Conservation (phyloP, 73 alveolate species). For the Symbiodinium pilosum region DNA sequence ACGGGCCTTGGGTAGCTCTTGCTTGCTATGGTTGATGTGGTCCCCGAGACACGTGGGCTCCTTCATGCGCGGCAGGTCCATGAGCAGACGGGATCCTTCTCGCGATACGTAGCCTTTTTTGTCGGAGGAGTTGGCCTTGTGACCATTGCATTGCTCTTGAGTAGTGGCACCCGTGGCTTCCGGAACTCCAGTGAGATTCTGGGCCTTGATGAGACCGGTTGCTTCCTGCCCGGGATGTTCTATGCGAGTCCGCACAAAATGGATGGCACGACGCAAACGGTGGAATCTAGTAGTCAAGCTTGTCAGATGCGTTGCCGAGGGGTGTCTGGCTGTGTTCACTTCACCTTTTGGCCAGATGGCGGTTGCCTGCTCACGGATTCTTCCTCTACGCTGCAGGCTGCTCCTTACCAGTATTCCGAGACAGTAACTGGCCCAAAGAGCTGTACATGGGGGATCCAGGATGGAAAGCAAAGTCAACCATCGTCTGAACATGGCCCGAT, state of each 20-base stretch:
- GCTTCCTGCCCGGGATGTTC: slow-evolving; percentile 24
- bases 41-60: too few species aligned
- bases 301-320: not conserved
- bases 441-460: not conserved
- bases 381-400: not conserved
- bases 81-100: not conserved
- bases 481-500: too few species aligned
- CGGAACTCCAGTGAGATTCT: not conserved
- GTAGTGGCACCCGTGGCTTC: not conserved
- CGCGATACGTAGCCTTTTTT: slow-evolving; percentile 20
- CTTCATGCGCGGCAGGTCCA: too few species aligned
- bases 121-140: slow-evolving; percentile 25
- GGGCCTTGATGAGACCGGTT: not conserved
- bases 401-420: not conserved
- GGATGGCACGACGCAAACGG: slow-evolving; percentile 18
- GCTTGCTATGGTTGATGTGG: too few species aligned
- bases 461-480: not conserved
- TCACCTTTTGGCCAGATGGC: slow-evolving; percentile 19
- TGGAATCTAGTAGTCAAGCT: not conserved
- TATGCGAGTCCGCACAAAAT: slow-evolving; percentile 47
- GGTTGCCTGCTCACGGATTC: not conserved
- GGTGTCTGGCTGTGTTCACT: not conserved
- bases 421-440: not conserved
- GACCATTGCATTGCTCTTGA: slow-evolving; percentile 14
- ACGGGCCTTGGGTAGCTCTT: too few species aligned